Base-by-base conservation (phyloP, 139 green algal genomes). In the Mesostigma viride region DNA sequence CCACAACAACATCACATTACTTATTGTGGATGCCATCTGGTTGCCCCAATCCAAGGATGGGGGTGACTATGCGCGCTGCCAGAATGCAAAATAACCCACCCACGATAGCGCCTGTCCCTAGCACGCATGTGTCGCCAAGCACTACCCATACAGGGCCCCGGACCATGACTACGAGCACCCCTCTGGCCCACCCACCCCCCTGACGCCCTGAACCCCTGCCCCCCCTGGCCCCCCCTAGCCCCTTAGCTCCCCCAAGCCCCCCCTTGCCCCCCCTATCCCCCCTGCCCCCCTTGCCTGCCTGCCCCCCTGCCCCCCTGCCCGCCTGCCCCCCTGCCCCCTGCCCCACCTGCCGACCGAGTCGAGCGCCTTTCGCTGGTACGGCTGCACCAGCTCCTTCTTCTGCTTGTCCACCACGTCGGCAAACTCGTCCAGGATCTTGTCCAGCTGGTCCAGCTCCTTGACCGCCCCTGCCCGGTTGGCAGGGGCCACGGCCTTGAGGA, bases 301-400 rank as follows among this genome's bases (percentile, higher is more conserved):
- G n/a, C n/a, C n/a, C n/a, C n/a, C n/a, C n/a, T n/a, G n/a, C n/a
- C n/a, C n/a, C n/a, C n/a, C n/a, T n/a, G n/a, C n/a, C n/a, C n/a
- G n/a, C n/a, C n/a, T n/a, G n/a, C n/a, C n/a, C n/a, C n/a, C n/a
- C n/a, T n/a, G n/a, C n/a, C n/a, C n/a, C n/a, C n/a, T n/a, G n/a
- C n/a, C n/a, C n/a, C n/a, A n/a, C n/a, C 68, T 34, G 14, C 84
- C 80, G 17, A 98, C 87, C 62, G 86, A 86, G 24, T 72, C 68
- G 56, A 97, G 82, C 17, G 80, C 76, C 76, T 95, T 81, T 65
- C 91, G 85, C 82, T 96, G 88, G 65, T 71, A 66, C 14, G 76
- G n/a, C 24, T 46, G n/a, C 14, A 82, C 57, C 35, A 47, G 77
- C 67, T 92, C 81, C 84, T 95, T 95, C 82, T 95, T 83, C 69